Percentiles rank a stretch among this genome's conserved stretches.
phyloP scores from a whole-genome alignment of 352 stramenopile species.

The Pythium oligandrum region DNA sequence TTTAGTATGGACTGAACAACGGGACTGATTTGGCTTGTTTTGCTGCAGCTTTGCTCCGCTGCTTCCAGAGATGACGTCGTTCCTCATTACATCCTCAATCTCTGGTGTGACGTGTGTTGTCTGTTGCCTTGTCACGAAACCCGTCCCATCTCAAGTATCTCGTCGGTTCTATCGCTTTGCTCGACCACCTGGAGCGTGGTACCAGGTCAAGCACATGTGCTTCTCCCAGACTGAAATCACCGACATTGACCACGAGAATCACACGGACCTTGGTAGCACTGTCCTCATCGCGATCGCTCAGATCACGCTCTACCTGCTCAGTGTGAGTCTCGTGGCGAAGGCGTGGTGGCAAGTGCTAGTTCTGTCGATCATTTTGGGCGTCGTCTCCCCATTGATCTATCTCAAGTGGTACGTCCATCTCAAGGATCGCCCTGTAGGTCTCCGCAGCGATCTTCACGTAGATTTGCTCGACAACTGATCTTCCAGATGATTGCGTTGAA shows the following conservation, averaged over 20 bases:
- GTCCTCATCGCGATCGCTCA: constrained; percentile 58
- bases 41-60: constrained; percentile 37
- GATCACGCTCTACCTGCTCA: constrained; percentile 57
- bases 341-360: constrained; percentile 54
- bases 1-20: no score
- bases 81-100: constrained; percentile 56
- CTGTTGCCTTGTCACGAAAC: constrained; percentile 34
- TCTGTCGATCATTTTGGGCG: constrained; percentile 30
- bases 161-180: constrained; percentile 67
- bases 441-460: constrained; percentile 42
- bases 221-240: constrained; percentile 43
- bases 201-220: constrained; percentile 52
- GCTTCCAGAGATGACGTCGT: constrained; percentile 46
- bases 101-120: constrained; percentile 39
- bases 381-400: constrained; percentile 55
- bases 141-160: constrained; percentile 42
- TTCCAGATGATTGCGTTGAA: not conserved
- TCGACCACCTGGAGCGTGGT: constrained; percentile 53
- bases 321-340: constrained; percentile 57
- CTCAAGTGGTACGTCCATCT: constrained; percentile 76
- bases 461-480: constrained; percentile 31
- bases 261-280: constrained; percentile 54
- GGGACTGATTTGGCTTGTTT: not conserved
- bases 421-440: constrained; percentile 44
- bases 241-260: constrained; percentile 60